Evolutionary conservation across 148 eudicot species (phyloP).

Genomic region (Fagopyrum esculentum): DNA sequence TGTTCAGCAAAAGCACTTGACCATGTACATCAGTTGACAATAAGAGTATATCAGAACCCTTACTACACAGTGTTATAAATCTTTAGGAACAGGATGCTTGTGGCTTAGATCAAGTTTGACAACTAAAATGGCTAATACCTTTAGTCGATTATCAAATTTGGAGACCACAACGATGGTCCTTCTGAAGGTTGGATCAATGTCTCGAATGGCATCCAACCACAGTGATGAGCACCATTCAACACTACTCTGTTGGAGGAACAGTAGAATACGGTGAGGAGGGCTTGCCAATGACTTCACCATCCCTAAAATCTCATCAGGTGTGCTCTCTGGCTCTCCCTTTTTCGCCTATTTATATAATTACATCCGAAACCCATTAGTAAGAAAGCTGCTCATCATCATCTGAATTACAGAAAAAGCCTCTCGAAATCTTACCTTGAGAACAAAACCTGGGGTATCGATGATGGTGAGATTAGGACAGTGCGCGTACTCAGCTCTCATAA

Average conservation of each 20-base stretch:
- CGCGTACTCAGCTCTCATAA: slow-evolving; percentile 97
- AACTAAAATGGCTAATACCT: slow-evolving; percentile 39
- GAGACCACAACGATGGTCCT: slow-evolving; percentile 85
- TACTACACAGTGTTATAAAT: background rate
- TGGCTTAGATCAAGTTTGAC: background rate
- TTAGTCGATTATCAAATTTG: slow-evolving; percentile 93
- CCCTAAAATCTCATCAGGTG: slow-evolving; percentile 85
- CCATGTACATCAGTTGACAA: background rate
- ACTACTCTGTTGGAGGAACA: slow-evolving; percentile 98
- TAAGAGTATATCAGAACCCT: background rate
- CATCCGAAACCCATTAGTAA: background rate
- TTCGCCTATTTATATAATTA: slow-evolving; percentile 49
- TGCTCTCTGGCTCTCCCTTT: slow-evolving; percentile 92
- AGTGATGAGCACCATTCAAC: slow-evolving; percentile 99
- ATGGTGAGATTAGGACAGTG: slow-evolving; percentile 96
- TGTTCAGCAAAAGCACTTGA: background rate
- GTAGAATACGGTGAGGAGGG: slow-evolving; percentile 87
- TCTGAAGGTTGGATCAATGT: slow-evolving; percentile 80
- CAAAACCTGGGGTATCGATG: slow-evolving; percentile 95
- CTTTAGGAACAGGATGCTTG: background rate
- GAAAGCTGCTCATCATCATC: background rate
- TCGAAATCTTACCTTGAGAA: slow-evolving; percentile 59
- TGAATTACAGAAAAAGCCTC: background rate
- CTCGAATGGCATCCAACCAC: slow-evolving; percentile 93
- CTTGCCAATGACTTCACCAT: slow-evolving; percentile 98